Base-by-base conservation (phyloP, 768 basidiomycete species). In the Pleurotus tuoliensis region DNA sequence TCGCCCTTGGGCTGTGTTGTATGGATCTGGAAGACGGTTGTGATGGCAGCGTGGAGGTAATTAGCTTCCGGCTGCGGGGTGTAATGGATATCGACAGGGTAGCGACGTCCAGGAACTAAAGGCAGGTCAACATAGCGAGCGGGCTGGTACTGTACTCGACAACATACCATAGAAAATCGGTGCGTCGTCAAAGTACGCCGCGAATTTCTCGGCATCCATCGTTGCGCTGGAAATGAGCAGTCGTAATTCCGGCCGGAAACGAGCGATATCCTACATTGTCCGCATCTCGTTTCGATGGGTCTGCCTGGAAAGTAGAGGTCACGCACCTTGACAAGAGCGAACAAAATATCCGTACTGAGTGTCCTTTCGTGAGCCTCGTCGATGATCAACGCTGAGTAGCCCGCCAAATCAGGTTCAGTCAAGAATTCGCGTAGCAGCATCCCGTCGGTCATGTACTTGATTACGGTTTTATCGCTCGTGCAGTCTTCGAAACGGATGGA, bases 371-470 rank as follows among this genome's bases (percentile, higher is more conserved):
- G 97, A 6, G 97, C 97, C 71, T 99, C 97, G 69, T 99, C 97
- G 64, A 99, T 98, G 64, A 99, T 94, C 64, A 99, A 75, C 27
- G 88, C 92, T 47, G 94, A 88, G 69, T 98, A 99, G 3, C 92
- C 92, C 12, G 93, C 96, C 54, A 99, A 73, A 74, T 95, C 93
- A 0, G 97, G 97, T 70, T 99, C 97, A 8, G 97, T 98, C 66
- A 99, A 74, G 72, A 98, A 98, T 71, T 98, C 94, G 65, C 97
- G 83, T 45, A 98, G 75, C 24, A 99, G 79, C 97, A 99, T 98
- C 34, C 97, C 97, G 66, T 99, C 97, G 44, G 97, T 99, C 97
- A 99, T 97, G 73, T 99, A 99, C 73, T 99, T 98, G 66, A 99
- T 78, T 44, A 95, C 89, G 3, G 97, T 99, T 77, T 97, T 98